A percentile compares a stretch with the other conserved stretches of the same genome.
phyloP scores from a whole-genome alignment of 805 yeast genomes.

The Wickerhamiella bombiphila region DNA sequence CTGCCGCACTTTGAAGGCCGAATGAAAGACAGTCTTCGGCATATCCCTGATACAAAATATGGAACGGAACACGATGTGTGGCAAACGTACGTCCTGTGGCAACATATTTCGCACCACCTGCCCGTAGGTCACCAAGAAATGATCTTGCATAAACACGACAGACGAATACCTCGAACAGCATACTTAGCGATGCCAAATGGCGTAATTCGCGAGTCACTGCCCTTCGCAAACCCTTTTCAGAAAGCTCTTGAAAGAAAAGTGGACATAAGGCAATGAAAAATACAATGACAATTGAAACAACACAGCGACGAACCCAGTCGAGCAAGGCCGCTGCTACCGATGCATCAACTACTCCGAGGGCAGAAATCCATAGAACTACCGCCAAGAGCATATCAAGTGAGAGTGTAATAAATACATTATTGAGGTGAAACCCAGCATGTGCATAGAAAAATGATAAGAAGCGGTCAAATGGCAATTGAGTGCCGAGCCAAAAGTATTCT shows the following conservation, averaged over 20 bases:
- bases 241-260: slow-evolving; percentile 58
- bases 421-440: slow-evolving; percentile 75
- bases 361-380: slow-evolving; percentile 45
- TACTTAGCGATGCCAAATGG: slow-evolving; percentile 58
- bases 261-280: slow-evolving; percentile 65
- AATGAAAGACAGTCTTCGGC: slow-evolving; percentile 53
- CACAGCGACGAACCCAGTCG: slow-evolving; percentile 60
- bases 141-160: slow-evolving; percentile 65
- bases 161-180: slow-evolving; percentile 65
- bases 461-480: slow-evolving; percentile 63
- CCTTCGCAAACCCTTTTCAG: slow-evolving; percentile 61
- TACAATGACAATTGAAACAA: slow-evolving; percentile 58
- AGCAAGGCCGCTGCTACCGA: slow-evolving; percentile 39
- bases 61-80: slow-evolving; percentile 52
- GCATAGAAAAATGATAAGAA: slow-evolving; percentile 71
- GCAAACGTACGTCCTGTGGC: slow-evolving; percentile 79
- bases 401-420: slow-evolving; percentile 57
- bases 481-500: slow-evolving; percentile 65
- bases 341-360: no score
- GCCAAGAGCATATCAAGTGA: slow-evolving; percentile 51
- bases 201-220: slow-evolving; percentile 48
- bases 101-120: slow-evolving; percentile 72
- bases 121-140: slow-evolving; percentile 47
- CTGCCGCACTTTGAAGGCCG: slow-evolving; percentile 38
- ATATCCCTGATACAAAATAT: slow-evolving; percentile 52